Evolutionary conservation across 2,329 filamentous ascomycete genomes (phyloP).

Genomic region (Colletotrichum ledebouriae): DNA sequence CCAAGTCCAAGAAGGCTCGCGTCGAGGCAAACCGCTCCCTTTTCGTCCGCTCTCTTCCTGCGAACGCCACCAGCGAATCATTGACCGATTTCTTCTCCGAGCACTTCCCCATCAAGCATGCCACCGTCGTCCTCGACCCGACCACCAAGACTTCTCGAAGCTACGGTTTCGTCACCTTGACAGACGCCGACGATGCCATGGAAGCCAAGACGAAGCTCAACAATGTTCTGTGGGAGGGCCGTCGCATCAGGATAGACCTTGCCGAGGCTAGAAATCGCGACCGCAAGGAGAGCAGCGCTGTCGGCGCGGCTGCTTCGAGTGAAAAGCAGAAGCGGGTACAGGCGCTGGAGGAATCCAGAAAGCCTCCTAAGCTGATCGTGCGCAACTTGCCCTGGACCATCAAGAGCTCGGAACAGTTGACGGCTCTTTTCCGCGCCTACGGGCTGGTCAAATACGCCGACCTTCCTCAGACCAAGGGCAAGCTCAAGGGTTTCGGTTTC

Average conservation of each 20-base stretch:
- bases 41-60: constrained; percentile 90
- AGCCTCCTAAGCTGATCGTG: constrained; percentile 84
- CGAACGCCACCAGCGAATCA: constrained; percentile 82
- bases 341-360: constrained; percentile 70
- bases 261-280: constrained; percentile 86
- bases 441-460: constrained; percentile 92
- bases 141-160: constrained; percentile 89
- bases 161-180: constrained; percentile 97
- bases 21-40: constrained; percentile 78
- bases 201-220: constrained; percentile 86
- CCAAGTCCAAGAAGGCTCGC: constrained; percentile 65
- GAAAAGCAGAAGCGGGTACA: constrained; percentile 69
- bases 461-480: constrained; percentile 82
- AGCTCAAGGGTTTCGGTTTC: constrained; percentile 91
- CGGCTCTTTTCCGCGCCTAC: constrained; percentile 84
- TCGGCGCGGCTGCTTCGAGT: constrained; percentile 54
- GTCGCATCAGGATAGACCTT: constrained; percentile 86
- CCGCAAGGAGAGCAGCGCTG: constrained; percentile 48
- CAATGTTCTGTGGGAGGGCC: constrained; percentile 81
- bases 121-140: constrained; percentile 89
- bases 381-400: constrained; percentile 97
- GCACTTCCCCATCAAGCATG: constrained; percentile 94
- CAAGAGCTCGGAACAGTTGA: constrained; percentile 85
- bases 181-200: constrained; percentile 90
- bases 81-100: constrained; percentile 93